Evolutionary conservation across 495 filamentous ascomycete species (phyloP), one percentile per base, ranked within the genome.

Genomic region (Aspergillus cavernicola): DNA sequence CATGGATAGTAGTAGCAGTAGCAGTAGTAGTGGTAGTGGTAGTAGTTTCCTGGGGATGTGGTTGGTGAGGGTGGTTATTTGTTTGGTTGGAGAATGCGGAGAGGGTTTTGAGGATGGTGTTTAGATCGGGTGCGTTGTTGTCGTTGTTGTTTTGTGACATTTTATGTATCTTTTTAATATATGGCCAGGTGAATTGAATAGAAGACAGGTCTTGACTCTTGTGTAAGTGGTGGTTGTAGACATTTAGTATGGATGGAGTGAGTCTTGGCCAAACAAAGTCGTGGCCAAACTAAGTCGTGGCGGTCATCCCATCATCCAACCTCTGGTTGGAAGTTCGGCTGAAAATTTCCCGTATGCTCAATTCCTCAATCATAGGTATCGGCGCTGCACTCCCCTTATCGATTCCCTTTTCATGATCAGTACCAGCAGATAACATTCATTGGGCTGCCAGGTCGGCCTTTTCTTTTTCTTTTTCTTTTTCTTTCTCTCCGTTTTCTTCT

Each of bases 21-120:
- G n/a, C 16, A 35, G 9, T 53, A n/a, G n/a, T n/a, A 28, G 24
- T 28, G 4, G 24, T 4, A 28, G 24, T 4, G 9, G 24, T 28
- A 38, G n/a, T 38, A 35, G 9, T 53, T 7, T 59, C 38, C 1
- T 56, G 58, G 3, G 15, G 44, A 16, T 39, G 32, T 49, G 48
- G 11, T 35, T 22, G 55, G 29, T 47, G 62, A 52, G 26, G 55
- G 29, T 47, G 62, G 52, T 18, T 22, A 15, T 49, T 43, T 20
- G 50, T 9, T 41, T 56, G 52, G 37, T 68, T 72, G 12, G 74
- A 68, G 45, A 75, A 63, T 36, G 69, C 55, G 22, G 74, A 68
- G 9, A 84, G 68, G 0, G 80, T 82, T 43, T 63, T 67, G 11
- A 85, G 72, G 46, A 85, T 71, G 2, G 80, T 71, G 23, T 76